Conservation (phyloP, 441 rosid genomes). For the Syzygium syzygioides region DNA sequence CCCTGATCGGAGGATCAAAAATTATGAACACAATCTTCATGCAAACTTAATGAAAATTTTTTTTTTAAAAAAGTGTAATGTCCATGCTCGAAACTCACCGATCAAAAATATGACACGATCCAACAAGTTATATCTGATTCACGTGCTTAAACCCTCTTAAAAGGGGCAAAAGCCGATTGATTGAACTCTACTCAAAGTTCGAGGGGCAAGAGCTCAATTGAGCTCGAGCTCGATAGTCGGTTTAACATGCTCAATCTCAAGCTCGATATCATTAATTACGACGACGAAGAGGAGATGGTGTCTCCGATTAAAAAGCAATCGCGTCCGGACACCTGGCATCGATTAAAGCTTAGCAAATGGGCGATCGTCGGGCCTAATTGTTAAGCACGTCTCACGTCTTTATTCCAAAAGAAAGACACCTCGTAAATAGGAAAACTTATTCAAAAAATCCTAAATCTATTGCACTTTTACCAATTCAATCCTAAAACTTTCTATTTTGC, state of each 20-base stretch:
- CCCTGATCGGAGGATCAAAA: not conserved
- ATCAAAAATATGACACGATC: not conserved
- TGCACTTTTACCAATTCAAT: too few species aligned
- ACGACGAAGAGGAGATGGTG: not conserved
- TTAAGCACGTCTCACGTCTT: not conserved
- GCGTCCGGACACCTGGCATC: not conserved
- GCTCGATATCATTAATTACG: not conserved
- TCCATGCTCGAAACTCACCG: not conserved
- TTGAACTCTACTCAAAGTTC: too few species aligned
- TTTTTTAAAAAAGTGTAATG: fast-evolving
- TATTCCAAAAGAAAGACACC: not conserved
- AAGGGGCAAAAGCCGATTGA: not conserved
- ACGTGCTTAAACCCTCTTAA: not conserved
- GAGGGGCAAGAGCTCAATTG: too few species aligned
- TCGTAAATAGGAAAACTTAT: too few species aligned
- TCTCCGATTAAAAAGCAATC: not conserved
- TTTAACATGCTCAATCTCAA: not conserved
- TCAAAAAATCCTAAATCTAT: too few species aligned
- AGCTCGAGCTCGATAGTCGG: too few species aligned
- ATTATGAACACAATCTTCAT: not conserved
- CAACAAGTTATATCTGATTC: fast-evolving
- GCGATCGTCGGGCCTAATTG: not conserved
- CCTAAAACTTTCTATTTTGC: not conserved
- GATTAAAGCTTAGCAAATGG: not conserved
- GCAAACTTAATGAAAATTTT: too few species aligned